These are phyloP conservation scores for Graphiopsis chlorocephala DNA, from an alignment of 2,329 filamentous ascomycete genomes.

Conservation along the genomic window DNA sequence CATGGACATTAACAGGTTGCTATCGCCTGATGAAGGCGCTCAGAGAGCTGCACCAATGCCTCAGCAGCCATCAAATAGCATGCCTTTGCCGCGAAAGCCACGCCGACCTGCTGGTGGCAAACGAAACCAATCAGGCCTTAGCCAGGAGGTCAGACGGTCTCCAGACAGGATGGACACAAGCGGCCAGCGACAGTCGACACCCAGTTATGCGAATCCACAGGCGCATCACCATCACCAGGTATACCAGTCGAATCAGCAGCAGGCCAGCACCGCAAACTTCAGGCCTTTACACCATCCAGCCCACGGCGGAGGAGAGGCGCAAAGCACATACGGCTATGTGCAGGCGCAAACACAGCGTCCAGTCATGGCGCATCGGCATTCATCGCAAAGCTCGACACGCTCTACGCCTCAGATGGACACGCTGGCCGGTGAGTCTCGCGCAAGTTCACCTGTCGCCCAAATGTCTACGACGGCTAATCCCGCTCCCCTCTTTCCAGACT, in stretches of 20 bases:
- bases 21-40: conserved; percentile 47
- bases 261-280: conserved; percentile 22
- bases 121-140: conserved; percentile 40
- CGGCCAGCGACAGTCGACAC: conserved; percentile 17
- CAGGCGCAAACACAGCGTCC: conserved; percentile 21
- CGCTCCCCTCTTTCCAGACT: conserved; percentile 35
- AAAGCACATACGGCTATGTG: conserved; percentile 6
- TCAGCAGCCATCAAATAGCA: not conserved
- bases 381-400: conserved; percentile 30
- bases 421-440: conserved; percentile 41
- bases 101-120: conserved; percentile 27
- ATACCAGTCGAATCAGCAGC: conserved; percentile 14
- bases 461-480: conserved; percentile 17
- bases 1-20: conserved; percentile 51
- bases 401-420: conserved; percentile 47
- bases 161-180: conserved; percentile 33
- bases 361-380: conserved; percentile 35
- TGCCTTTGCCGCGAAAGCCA: conserved; percentile 14
- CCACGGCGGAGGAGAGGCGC: not conserved
- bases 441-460: not conserved
- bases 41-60: conserved; percentile 19
- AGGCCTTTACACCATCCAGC: conserved; percentile 24
- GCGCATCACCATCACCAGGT: conserved; percentile 15
- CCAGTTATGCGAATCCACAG: conserved; percentile 17
- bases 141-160: conserved; percentile 38